phyloP scores from a whole-genome alignment of 2,329 filamentous ascomycete species.

The Samsoniella hepiali region DNA sequence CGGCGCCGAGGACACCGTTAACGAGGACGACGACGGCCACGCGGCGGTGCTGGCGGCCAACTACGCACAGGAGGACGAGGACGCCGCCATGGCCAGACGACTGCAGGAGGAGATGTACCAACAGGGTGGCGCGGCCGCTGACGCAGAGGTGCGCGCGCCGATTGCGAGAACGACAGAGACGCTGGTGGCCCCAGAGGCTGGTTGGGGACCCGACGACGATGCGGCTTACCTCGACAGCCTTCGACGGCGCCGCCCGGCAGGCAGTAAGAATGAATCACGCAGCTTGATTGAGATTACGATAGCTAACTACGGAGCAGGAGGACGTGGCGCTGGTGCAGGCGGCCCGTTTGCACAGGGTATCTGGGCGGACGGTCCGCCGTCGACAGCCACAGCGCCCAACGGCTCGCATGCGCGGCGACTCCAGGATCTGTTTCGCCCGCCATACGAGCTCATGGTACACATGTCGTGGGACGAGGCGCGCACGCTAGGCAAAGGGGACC shows the following conservation, averaged over 20 bases:
- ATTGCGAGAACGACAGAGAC: slow-evolving; percentile 91
- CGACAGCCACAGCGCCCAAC: slow-evolving; percentile 41
- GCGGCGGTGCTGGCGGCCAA: slow-evolving; percentile 38
- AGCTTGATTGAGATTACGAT: not conserved
- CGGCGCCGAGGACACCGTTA: slow-evolving; percentile 37
- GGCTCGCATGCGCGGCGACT: slow-evolving; percentile 70
- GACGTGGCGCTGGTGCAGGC: slow-evolving; percentile 19
- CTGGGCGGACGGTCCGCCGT: slow-evolving; percentile 32
- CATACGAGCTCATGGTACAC: slow-evolving; percentile 81
- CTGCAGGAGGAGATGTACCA: slow-evolving; percentile 90
- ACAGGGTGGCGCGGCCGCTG: slow-evolving; percentile 39
- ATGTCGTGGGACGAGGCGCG: slow-evolving; percentile 81
- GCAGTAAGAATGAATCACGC: slow-evolving; percentile 27
- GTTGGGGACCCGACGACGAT: slow-evolving; percentile 50
- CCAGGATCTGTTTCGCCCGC: slow-evolving; percentile 88
- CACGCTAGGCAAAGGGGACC: slow-evolving; percentile 76
- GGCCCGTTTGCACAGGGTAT: slow-evolving; percentile 41
- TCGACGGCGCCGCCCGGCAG: slow-evolving; percentile 41
- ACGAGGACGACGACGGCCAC: slow-evolving; percentile 39
- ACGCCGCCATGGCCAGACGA: slow-evolving; percentile 87
- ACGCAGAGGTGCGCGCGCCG: slow-evolving; percentile 75
- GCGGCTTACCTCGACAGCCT: slow-evolving; percentile 65
- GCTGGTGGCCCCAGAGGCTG: slow-evolving; percentile 65
- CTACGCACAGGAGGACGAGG: slow-evolving; percentile 71
- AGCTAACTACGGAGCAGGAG: slow-evolving; percentile 17